Percentiles rank a stretch among this genome's conserved stretches.
phyloP scores from a whole-genome alignment of 495 filamentous ascomycete genomes.

The Letharia lupina region DNA sequence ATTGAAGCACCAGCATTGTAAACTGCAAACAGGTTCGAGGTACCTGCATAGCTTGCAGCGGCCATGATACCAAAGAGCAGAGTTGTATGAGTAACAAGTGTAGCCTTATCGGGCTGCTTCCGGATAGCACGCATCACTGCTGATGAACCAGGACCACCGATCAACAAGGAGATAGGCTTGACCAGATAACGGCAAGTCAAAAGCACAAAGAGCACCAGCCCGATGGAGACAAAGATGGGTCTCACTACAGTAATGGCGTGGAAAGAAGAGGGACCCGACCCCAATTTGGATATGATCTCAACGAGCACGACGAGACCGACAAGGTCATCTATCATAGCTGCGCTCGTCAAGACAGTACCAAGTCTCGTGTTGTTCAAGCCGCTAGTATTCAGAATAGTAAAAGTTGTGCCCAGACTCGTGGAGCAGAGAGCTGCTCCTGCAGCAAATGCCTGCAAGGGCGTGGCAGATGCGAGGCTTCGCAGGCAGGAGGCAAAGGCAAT shows the following conservation, averaged over 20 bases:
- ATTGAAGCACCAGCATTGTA: conserved; percentile 56
- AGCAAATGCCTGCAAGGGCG: conserved; percentile 57
- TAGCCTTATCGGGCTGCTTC: conserved; percentile 25
- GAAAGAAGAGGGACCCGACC: conserved; percentile 30
- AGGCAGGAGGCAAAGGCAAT: conserved; percentile 63
- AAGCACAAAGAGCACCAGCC: conserved; percentile 42
- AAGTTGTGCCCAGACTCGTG: conserved; percentile 72
- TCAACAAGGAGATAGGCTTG: conserved; percentile 25
- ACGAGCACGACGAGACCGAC: conserved; percentile 77
- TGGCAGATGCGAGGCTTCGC: conserved; percentile 26
- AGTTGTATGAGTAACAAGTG: conserved; percentile 35
- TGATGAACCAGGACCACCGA: background rate
- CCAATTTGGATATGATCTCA: conserved; percentile 51
- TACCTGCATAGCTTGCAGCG: conserved; percentile 53
- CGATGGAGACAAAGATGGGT: conserved; percentile 51
- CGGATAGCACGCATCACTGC: background rate
- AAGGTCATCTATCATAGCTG: conserved; percentile 80
- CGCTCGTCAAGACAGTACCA: conserved; percentile 59
- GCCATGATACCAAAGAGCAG: conserved; percentile 48
- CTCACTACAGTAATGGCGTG: conserved; percentile 42
- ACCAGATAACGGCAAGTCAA: conserved; percentile 40
- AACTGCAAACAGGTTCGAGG: conserved; percentile 61
- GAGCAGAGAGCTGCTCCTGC: conserved; percentile 69
- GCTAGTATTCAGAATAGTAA: conserved; percentile 56
- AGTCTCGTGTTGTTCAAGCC: conserved; percentile 51